Evolutionary conservation across 139 green algal genomes (phyloP).

Genomic region (Pycnococcus provasolii): DNA sequence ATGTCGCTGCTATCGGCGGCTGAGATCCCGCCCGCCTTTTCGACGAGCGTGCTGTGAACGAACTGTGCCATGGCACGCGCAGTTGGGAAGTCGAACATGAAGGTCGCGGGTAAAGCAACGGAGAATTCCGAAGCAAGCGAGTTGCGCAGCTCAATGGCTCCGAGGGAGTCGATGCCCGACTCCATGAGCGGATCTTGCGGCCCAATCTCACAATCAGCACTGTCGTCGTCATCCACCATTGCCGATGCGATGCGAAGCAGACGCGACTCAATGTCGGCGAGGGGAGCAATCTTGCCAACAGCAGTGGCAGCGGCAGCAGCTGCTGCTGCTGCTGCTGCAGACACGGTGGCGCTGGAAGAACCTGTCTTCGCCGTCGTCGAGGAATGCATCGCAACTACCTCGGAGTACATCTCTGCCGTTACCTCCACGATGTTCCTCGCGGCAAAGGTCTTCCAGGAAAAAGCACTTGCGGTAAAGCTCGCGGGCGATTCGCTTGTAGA

Average conservation of each 20-base stretch:
- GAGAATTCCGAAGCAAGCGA: background rate
- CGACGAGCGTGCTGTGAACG: background rate
- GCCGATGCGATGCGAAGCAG: background rate
- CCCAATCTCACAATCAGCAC: slow-evolving; percentile 11
- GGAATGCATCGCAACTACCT: too few relatives aligned
- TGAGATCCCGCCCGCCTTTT: too few relatives aligned
- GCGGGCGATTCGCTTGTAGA: too few relatives aligned
- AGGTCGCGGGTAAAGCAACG: slow-evolving; percentile 24
- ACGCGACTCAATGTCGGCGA: background rate
- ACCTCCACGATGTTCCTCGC: too few relatives aligned
- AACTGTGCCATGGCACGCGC: background rate
- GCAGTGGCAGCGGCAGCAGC: background rate
- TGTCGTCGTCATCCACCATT: slow-evolving; percentile 14
- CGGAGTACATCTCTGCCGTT: too few relatives aligned
- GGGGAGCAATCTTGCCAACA: background rate
- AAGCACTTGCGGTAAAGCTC: background rate
- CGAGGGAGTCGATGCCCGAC: slow-evolving; percentile 28
- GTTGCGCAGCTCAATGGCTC: slow-evolving; percentile 25
- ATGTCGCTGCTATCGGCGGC: too few relatives aligned
- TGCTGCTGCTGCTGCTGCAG: background rate
- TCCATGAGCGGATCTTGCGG: slow-evolving; percentile 31
- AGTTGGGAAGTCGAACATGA: slow-evolving; percentile 33
- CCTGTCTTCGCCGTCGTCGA: too few relatives aligned
- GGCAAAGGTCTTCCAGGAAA: background rate
- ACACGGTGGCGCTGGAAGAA: too few relatives aligned